Evolutionary conservation across 2,329 filamentous ascomycete genomes (phyloP).

Genomic region (Pseudohalonectria lignicola): DNA sequence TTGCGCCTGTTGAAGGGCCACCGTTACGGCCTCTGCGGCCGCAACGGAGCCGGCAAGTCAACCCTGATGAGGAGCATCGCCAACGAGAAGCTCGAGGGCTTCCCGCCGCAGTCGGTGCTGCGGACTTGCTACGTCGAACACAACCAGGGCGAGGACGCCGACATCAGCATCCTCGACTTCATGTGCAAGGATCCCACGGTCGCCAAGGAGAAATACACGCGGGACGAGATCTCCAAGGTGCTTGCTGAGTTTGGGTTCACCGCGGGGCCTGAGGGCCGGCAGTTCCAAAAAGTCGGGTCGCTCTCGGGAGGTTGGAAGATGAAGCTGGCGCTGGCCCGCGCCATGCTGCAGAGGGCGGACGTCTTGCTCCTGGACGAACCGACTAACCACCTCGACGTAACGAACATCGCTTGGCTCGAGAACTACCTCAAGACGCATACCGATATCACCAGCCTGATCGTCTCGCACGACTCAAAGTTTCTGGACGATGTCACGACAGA

Average conservation of each 20-base stretch:
- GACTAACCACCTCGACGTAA: constrained; percentile 95
- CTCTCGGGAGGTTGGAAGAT: constrained; percentile 99
- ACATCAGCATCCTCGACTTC: constrained; percentile 91
- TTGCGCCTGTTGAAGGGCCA: constrained; percentile 90
- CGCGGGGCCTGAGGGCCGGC: constrained; percentile 75
- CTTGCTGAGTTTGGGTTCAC: constrained; percentile 91
- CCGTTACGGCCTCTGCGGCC: constrained; percentile 91
- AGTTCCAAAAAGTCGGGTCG: constrained; percentile 83
- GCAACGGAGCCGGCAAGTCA: constrained; percentile 97
- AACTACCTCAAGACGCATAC: constrained; percentile 92
- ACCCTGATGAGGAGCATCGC: constrained; percentile 97
- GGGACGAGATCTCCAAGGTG: constrained; percentile 60
- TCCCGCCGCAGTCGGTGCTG: constrained; percentile 83
- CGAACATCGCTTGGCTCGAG: constrained; percentile 92
- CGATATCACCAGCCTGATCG: constrained; percentile 93
- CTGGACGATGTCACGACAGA: constrained; percentile 96
- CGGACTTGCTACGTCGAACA: constrained; percentile 98
- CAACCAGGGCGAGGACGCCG: constrained; percentile 96
- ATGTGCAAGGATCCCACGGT: constrained; percentile 83
- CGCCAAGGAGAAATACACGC: constrained; percentile 63
- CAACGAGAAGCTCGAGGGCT: constrained; percentile 91
- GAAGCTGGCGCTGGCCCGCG: constrained; percentile 92
- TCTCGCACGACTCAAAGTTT: constrained; percentile 97
- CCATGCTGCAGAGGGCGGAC: constrained; percentile 95
- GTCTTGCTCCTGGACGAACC: constrained; percentile 95